Conservation (phyloP, 2,329 filamentous ascomycete genomes). For the Venturia pyrina region DNA sequence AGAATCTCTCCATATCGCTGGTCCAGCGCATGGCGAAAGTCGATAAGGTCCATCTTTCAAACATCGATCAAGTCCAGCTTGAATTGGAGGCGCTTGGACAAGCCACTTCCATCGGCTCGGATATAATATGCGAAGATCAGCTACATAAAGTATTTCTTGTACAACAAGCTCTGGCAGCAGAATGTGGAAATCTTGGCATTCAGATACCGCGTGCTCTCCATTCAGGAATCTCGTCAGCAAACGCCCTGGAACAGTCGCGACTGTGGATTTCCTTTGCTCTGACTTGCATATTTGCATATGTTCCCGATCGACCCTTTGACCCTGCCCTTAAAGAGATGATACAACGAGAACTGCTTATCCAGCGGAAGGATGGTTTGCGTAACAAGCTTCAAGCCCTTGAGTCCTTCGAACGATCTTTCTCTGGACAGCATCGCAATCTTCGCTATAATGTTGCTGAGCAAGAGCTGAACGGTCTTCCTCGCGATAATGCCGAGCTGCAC, state of each 20-base stretch:
- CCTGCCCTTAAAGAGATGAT: constrained; percentile 56
- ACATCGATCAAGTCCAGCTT: constrained; percentile 30
- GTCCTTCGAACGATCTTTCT: constrained; percentile 56
- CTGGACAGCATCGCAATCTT: constrained; percentile 42
- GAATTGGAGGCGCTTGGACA: constrained; percentile 30
- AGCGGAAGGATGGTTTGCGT: constrained; percentile 46
- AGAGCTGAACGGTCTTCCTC: constrained; percentile 50
- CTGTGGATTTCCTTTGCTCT: constrained; percentile 48
- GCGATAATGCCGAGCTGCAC: constrained; percentile 53
- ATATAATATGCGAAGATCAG: constrained; percentile 24
- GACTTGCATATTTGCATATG: constrained; percentile 65
- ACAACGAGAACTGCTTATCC: constrained; percentile 49
- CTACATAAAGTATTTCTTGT: constrained; percentile 20
- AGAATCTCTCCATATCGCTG: background rate
- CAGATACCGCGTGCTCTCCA: background rate
- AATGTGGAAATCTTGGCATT: constrained; percentile 11
- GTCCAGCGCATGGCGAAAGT: constrained; percentile 12
- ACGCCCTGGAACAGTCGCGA: constrained; percentile 14
- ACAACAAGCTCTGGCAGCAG: constrained; percentile 18
- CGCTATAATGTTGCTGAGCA: background rate
- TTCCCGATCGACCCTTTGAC: constrained; percentile 80
- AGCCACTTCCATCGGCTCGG: constrained; percentile 24
- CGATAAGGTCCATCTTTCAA: constrained; percentile 28
- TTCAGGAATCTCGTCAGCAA: constrained; percentile 13
- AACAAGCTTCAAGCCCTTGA: constrained; percentile 50